Evolutionary conservation across 129 eudicot genomes (phyloP).

Genomic region (Centaurea solstitialis): DNA sequence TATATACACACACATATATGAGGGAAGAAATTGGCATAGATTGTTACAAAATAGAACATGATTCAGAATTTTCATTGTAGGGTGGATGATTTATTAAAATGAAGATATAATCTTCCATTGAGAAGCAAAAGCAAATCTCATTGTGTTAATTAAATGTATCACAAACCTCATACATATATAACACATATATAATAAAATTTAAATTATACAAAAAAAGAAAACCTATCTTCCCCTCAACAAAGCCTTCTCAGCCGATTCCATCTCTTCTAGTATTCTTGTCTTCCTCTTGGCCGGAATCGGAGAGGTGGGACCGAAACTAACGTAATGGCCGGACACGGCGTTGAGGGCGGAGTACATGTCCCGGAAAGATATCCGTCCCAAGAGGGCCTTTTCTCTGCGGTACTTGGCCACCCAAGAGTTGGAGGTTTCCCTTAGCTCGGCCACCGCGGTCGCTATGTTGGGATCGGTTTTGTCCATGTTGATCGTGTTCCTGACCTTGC

Average conservation of each 20-base stretch:
- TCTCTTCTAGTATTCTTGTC: constrained; percentile 85
- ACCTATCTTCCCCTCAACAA: constrained; percentile 79
- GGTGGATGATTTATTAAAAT: not conserved
- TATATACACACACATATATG: no score
- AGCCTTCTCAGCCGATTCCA: constrained; percentile 96
- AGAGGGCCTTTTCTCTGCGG: constrained; percentile 78
- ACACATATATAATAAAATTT: constrained; percentile 8
- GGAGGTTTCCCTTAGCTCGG: constrained; percentile 76
- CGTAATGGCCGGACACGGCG: constrained; percentile 95
- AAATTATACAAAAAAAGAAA: constrained; percentile 32
- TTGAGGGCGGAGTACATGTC: constrained; percentile 94
- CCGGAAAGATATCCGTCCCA: constrained; percentile 80
- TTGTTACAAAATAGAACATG: no score
- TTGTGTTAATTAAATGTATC: constrained; percentile 32
- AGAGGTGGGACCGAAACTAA: constrained; percentile 97
- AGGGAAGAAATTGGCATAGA: not conserved
- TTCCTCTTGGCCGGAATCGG: constrained; percentile 95
- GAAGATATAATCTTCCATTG: constrained; percentile 4
- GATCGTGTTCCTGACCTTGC: constrained; percentile 67
- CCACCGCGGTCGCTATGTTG: constrained; percentile 71
- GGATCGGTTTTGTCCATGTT: constrained; percentile 78
- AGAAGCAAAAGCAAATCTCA: constrained; percentile 33
- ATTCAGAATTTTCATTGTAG: not conserved
- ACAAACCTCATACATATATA: constrained; percentile 25
- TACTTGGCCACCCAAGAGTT: constrained; percentile 96